Evolutionary conservation across 2,329 filamentous ascomycete species (phyloP).

Genomic region (Paecilomyces variotii): DNA sequence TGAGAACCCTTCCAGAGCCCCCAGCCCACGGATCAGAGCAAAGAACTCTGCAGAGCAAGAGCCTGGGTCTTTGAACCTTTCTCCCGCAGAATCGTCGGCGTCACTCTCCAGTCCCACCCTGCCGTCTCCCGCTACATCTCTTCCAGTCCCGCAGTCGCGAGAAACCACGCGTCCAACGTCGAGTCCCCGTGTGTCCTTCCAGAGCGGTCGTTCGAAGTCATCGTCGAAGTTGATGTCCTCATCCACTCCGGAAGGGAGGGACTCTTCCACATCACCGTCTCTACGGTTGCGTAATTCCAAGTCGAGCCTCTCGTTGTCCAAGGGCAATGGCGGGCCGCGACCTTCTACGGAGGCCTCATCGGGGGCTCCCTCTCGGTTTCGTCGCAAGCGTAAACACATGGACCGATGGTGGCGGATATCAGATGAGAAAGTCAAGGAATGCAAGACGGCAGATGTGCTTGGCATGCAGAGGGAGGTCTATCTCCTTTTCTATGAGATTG

Average conservation of each 20-base stretch:
- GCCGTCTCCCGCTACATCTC: constrained; percentile 9
- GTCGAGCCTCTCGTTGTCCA: not conserved
- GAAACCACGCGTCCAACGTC: constrained; percentile 20
- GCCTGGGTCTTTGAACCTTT: constrained; percentile 19
- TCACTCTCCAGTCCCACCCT: constrained; percentile 24
- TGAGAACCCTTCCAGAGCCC: constrained; percentile 41
- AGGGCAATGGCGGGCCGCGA: not conserved
- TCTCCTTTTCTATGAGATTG: constrained; percentile 88
- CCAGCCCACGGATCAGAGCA: constrained; percentile 41
- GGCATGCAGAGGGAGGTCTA: constrained; percentile 96
- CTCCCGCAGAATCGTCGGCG: constrained; percentile 24
- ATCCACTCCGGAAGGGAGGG: not conserved
- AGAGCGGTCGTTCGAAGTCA: constrained; percentile 21
- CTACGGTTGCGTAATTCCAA: constrained; percentile 2
- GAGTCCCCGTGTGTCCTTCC: constrained; percentile 25
- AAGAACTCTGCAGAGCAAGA: constrained; percentile 24
- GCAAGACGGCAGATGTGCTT: constrained; percentile 83
- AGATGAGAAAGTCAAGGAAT: constrained; percentile 92
- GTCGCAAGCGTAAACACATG: constrained; percentile 52
- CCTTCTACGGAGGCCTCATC: constrained; percentile 4
- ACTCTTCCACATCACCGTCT: not conserved
- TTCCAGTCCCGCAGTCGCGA: constrained; percentile 10
- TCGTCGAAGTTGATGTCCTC: constrained; percentile 17
- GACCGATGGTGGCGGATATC: constrained; percentile 97
- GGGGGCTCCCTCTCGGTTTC: constrained; percentile 33